These are phyloP conservation scores for Mycogone perniciosa DNA, from an alignment of 2,329 filamentous ascomycete genomes.

Conservation along the genomic window DNA sequence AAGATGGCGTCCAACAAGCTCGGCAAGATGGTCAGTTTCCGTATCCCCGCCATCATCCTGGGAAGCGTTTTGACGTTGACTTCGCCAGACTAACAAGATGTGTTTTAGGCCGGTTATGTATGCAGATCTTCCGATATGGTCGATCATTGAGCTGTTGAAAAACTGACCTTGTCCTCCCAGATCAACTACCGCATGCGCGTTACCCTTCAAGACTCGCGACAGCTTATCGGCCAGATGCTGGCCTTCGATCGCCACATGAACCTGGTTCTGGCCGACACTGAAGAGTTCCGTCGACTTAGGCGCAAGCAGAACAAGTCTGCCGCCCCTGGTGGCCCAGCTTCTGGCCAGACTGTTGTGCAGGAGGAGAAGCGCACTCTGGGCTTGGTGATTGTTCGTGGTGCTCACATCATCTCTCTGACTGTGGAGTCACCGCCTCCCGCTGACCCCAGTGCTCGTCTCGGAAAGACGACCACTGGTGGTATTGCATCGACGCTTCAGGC, in stretches of 20 bases:
- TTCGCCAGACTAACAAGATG: constrained; percentile 51
- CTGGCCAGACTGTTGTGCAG: constrained; percentile 67
- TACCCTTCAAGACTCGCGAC: constrained; percentile 87
- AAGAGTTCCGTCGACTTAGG: constrained; percentile 92
- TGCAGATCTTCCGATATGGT: constrained; percentile 37
- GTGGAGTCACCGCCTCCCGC: constrained; percentile 94
- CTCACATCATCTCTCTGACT: constrained; percentile 88
- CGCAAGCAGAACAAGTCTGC: constrained; percentile 70
- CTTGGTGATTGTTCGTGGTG: constrained; percentile 87
- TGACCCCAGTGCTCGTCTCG: constrained; percentile 84
- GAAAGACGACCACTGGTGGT: constrained; percentile 64
- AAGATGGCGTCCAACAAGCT: constrained; percentile 61
- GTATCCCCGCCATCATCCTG: constrained; percentile 28
- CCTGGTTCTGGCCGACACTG: constrained; percentile 93
- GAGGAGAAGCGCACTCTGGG: constrained; percentile 98
- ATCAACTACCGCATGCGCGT: constrained; percentile 99
- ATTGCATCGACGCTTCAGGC: constrained; percentile 65
- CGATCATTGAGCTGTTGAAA: background rate
- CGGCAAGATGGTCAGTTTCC: constrained; percentile 84
- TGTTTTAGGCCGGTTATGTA: constrained; percentile 63
- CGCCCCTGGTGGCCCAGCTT: constrained; percentile 53
- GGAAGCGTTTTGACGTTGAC: constrained; percentile 39
- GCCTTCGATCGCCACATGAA: constrained; percentile 99
- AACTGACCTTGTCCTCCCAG: constrained; percentile 39
- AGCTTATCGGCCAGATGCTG: constrained; percentile 97